A percentile compares a stretch with the other conserved stretches of the same genome.
Evolutionary conservation across 2,329 filamentous ascomycete genomes (phyloP).

Genomic region (Colletotrichum liaoningense): DNA sequence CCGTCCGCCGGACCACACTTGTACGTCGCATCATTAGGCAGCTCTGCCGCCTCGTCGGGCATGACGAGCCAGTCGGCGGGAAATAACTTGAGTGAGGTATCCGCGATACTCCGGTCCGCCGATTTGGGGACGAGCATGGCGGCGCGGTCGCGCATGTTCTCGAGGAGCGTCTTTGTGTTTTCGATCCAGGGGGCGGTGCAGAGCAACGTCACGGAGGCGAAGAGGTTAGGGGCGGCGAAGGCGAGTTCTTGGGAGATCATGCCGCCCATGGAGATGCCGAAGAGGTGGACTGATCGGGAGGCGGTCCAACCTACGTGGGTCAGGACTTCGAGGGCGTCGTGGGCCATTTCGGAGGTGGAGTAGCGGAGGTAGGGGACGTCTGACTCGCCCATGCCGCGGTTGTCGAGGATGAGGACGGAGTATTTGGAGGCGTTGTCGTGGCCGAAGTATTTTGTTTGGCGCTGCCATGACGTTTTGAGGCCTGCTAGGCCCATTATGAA

Average conservation of each 20-base stretch:
- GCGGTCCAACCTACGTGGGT: constrained; percentile 76
- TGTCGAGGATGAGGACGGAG: constrained; percentile 82
- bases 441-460: constrained; percentile 85
- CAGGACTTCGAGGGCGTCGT: constrained; percentile 77
- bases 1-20: constrained; percentile 46
- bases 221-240: constrained; percentile 60
- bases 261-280: constrained; percentile 87
- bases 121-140: constrained; percentile 76
- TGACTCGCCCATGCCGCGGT: constrained; percentile 84
- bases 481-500: constrained; percentile 85
- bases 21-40: constrained; percentile 60
- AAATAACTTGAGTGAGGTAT: constrained; percentile 76
- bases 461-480: constrained; percentile 78
- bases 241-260: constrained; percentile 92
- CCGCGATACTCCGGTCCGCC: constrained; percentile 73
- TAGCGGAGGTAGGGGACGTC: constrained; percentile 83
- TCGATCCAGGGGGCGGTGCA: constrained; percentile 72
- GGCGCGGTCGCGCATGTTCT: constrained; percentile 71
- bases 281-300: constrained; percentile 68
- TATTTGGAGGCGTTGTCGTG: constrained; percentile 76
- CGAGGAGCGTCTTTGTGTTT: constrained; percentile 70
- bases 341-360: constrained; percentile 86
- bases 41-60: constrained; percentile 65
- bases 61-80: constrained; percentile 68
- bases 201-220: constrained; percentile 69